Evolutionary conservation across 2,329 filamentous ascomycete species (phyloP), one percentile per base, ranked within the genome.

Genomic region (Sporothrix variecibatus): DNA sequence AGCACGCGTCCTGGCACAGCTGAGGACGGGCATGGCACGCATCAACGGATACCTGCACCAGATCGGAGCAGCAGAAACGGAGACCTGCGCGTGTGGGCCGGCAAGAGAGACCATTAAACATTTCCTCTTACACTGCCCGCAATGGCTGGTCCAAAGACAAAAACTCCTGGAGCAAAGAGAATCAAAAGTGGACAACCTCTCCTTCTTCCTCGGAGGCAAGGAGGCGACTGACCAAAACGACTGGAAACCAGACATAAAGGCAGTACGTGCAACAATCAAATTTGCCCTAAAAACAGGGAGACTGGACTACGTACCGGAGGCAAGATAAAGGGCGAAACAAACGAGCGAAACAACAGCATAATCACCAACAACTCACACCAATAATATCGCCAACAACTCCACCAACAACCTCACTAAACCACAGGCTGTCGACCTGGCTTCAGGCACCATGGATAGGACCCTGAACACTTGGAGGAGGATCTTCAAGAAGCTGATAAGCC

Each of bases 161-260:
- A 43, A 34, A 65, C 58, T 65, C 12, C n/a, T 17, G 38, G 31
- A 65, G n/a, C 31, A 65, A 65, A 15, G 8, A 20, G 34, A 65
- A 65, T 65, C 60, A 8, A 65, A 65, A 65, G 11, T 8, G 20
- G 60, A 20, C 20, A 65, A 20, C 31, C 60, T 65, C 6, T 65
- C 34, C 58, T 65, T 65, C 34, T 65, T 65, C 60, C 34, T 65
- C 34, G 60, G 60, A 43, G 23, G 60, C 20, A 65, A 65, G 20
- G 60, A 65, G 38, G 17, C 60, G 38, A 65, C 60, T 43, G 60
- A 65, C 20, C 34, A 65, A 8, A 20, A 65, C 60, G 23, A 31
- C 60, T 65, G 60, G 58, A 64, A 28, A n/a, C 58, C 31, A 64
- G 7, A 64, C 9, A 40, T 40, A 20, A 64, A 64, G 20, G 60